Evolutionary conservation across 2,329 filamentous ascomycete species (phyloP), one percentile per base, ranked within the genome.

Genomic region (Celoporthe dispersa): DNA sequence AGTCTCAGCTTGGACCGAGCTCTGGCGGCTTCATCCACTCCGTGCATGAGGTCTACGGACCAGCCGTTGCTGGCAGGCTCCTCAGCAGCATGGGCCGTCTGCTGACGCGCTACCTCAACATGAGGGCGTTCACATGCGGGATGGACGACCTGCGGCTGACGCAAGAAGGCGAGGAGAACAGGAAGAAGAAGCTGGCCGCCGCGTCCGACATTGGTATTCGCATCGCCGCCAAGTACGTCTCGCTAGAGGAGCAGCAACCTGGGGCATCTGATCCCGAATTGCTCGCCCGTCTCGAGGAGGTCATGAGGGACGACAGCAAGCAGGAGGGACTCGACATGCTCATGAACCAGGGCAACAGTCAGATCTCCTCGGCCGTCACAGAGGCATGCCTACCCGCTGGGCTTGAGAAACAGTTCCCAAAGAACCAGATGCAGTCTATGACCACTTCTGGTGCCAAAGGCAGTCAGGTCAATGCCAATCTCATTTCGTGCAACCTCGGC

Each of bases 381-480:
- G 85, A 85, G 62, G 87, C 88, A 2, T 97, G 94, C 80, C 86
- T 99, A 74, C 96, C 96, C 0, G 82, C 84, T 28, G 94, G 93
- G 57, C 87, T 99, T 37, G 90, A 93, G 76, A 99, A 98, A 81
- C 89, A 92, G 9, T 99, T 99, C 81, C 96, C 96, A 0, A 92
- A 91, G 78, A 99, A 99, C 78, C 95, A 98, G 81, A 99, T 99
- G 95, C 96, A 99, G 84, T 90, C 93, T 74, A 99, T 99, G 96
- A 99, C 96, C 31, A 92, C 91, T 19, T 98, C 96, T 69, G 96
- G 96, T 80, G 96, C 96, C 66, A 99, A 99, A 83, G 96, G 96
- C 78, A 92, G 89, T 68, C 85, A 88, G 76, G 96, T 99, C 81
- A 99, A 99, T 79, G 96, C 96, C 65, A 98, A 97, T 77, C 89